These are phyloP conservation scores for Arachnomyces sp. DNA, from an alignment of 2,329 filamentous ascomycete genomes.

Conservation along the genomic window DNA sequence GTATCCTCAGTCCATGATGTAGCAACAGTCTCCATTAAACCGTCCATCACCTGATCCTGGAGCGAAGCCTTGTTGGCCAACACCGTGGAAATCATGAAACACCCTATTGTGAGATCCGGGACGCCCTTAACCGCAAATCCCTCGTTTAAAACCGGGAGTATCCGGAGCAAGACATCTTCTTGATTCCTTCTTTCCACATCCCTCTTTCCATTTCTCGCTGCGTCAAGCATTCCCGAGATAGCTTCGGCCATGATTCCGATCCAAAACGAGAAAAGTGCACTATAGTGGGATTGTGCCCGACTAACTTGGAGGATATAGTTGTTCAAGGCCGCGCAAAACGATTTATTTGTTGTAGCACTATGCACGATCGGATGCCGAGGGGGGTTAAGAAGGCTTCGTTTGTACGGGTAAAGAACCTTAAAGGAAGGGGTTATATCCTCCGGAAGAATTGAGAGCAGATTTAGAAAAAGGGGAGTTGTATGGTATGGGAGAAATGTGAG, in stretches of 20 bases:
- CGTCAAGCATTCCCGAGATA: conserved; percentile 72
- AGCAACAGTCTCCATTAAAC: conserved; percentile 82
- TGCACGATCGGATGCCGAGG: conserved; percentile 77
- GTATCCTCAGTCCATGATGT: conserved; percentile 69
- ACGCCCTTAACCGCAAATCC: conserved; percentile 67
- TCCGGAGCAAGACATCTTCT: conserved; percentile 63
- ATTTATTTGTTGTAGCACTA: conserved; percentile 67
- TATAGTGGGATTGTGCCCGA: conserved; percentile 62
- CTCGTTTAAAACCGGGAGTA: conserved; percentile 63
- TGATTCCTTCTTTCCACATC: conserved; percentile 72
- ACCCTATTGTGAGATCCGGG: conserved; percentile 72
- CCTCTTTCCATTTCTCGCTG: conserved; percentile 63
- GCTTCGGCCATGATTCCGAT: conserved; percentile 79
- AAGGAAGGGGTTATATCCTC: conserved; percentile 62
- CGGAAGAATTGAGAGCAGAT: conserved; percentile 79
- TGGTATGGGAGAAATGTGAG: conserved; percentile 91
- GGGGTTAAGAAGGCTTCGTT: conserved; percentile 64
- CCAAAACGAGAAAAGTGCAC: conserved; percentile 81
- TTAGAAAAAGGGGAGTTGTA: conserved; percentile 72
- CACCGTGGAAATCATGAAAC: conserved; percentile 84
- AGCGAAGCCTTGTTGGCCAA: conserved; percentile 75
- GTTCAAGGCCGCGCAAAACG: conserved; percentile 69
- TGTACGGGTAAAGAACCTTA: conserved; percentile 79
- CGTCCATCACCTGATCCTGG: conserved; percentile 69
- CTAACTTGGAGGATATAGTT: conserved; percentile 69